Evolutionary conservation across 1,139 yeast genomes (phyloP), one percentile per base, ranked within the genome.

Genomic region (Yamadazyma blattariae): DNA sequence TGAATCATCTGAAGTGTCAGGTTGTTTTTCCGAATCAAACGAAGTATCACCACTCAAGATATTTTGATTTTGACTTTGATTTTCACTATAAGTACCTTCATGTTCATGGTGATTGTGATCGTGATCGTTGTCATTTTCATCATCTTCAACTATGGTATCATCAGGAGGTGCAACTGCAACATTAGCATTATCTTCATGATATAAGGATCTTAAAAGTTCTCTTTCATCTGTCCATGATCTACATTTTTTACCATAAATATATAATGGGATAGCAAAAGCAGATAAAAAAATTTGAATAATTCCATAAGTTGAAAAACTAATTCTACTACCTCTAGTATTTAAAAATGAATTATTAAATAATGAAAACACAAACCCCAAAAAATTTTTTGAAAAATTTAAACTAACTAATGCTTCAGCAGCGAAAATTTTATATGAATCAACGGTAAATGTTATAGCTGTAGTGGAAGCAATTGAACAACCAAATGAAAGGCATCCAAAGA

Each of bases 381-480:
- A 54, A 47, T 79, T 79, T 51, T 79, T 79, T 37, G 67, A 54
- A 35, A 79, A 61, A 51, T 78, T 77, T 38, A 77, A 62, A 9
- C 80, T 64, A 3, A 79, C 85, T 33, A 79, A 62, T 1, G 79
- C 67, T 50, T 79, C 85, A 7, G 78, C 70, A 0, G 85, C 82
- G 60, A 70, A 77, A 63, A 71, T 61, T 42, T 71, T 72, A 54
- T 79, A 77, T 6, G 75, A 68, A 50, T 79, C 85, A 16, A 79
- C 80, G 2, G 78, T 67, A 48, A 69, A 78, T 1, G 84, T 77
- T 38, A 78, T 79, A 10, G 81, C 77, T 1, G 82, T 74, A 5
- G 83, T 77, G 28, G 81, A 74, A 0, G 82, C 81, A 51, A 78
- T 59, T 2, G 80, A 71, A 39, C 79, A 69, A 10, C 85, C 85